These are phyloP conservation scores for Alternaria rosae DNA, from an alignment of 2,329 filamentous ascomycete species.

Conservation along the genomic window DNA sequence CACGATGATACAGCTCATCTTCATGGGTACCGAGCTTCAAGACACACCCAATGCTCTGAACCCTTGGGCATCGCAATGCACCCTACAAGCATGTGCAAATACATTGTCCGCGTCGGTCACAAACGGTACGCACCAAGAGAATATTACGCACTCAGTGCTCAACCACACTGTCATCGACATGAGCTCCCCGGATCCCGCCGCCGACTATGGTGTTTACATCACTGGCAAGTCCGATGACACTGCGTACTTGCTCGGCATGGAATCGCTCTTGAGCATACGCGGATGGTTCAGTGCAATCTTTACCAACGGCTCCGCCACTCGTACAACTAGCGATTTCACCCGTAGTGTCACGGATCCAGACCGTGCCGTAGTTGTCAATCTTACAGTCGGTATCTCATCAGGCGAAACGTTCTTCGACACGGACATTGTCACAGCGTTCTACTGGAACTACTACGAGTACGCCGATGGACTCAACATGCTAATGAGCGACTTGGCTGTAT, in stretches of 20 bases:
- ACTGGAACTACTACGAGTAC: conserved; percentile 26
- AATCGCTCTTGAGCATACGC: conserved; percentile 19
- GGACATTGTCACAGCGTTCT: conserved; percentile 22
- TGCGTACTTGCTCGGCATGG: conserved; percentile 17
- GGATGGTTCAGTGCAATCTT: conserved; percentile 23
- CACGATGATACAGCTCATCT: conserved; percentile 19
- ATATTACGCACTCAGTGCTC: conserved; percentile 14
- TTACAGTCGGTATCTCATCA: conserved; percentile 23
- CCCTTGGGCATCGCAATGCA: conserved; percentile 21
- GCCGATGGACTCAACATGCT: conserved; percentile 20
- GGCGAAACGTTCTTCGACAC: conserved; percentile 25
- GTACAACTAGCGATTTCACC: conserved; percentile 21
- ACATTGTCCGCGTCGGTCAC: conserved; percentile 15
- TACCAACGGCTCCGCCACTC: conserved; percentile 23
- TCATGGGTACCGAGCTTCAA: conserved; percentile 22
- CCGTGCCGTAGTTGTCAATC: conserved; percentile 21
- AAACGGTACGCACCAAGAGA: conserved; percentile 23
- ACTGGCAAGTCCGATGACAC: conserved; percentile 6
- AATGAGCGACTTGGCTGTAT: conserved; percentile 21
- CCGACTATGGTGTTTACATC: conserved; percentile 20
- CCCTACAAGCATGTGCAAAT: conserved; percentile 19
- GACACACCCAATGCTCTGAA: conserved; percentile 13
- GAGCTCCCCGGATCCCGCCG: conserved; percentile 12
- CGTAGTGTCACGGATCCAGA: conserved; percentile 23
- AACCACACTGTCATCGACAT: conserved; percentile 21